Conservation (phyloP, 2,329 filamentous ascomycete genomes). For the Colletotrichum scovillei region DNA sequence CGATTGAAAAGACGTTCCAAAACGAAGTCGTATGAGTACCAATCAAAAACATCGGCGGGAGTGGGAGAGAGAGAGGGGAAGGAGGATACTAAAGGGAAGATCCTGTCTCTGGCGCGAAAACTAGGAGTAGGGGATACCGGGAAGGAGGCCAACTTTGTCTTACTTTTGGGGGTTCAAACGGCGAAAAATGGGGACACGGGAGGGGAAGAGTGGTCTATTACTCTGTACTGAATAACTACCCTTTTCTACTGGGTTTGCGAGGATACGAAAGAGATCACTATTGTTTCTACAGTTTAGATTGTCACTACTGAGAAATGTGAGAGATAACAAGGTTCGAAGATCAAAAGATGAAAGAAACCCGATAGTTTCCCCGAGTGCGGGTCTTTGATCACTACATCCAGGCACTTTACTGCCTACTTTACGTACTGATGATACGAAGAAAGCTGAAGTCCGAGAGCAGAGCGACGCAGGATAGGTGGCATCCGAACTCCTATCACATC, state of each 20-base stretch:
- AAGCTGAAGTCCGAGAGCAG: background rate
- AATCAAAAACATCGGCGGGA: background rate
- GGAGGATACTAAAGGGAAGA: slow-evolving; percentile 4
- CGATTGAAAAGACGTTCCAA: background rate
- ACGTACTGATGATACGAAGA: background rate
- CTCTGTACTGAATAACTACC: background rate
- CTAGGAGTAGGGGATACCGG: background rate
- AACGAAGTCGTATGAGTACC: background rate
- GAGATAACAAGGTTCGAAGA: no score
- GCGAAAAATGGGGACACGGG: background rate
- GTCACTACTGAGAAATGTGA: background rate
- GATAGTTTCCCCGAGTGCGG: no score
- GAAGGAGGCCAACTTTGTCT: slow-evolving; percentile 9
- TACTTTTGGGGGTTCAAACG: background rate
- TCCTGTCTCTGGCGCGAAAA: background rate
- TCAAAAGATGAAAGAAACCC: no score
- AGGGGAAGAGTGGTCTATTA: background rate
- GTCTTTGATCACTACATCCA: no score
- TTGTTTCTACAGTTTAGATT: background rate
- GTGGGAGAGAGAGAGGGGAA: background rate
- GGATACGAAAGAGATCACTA: background rate
- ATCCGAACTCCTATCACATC: background rate
- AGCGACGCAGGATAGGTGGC: background rate
- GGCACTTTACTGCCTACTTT: no score
- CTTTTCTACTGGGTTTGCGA: background rate